Percentiles rank a stretch among this genome's conserved stretches.
phyloP scores from a whole-genome alignment of 441 rosid species.

The Mallotus japonicus region DNA sequence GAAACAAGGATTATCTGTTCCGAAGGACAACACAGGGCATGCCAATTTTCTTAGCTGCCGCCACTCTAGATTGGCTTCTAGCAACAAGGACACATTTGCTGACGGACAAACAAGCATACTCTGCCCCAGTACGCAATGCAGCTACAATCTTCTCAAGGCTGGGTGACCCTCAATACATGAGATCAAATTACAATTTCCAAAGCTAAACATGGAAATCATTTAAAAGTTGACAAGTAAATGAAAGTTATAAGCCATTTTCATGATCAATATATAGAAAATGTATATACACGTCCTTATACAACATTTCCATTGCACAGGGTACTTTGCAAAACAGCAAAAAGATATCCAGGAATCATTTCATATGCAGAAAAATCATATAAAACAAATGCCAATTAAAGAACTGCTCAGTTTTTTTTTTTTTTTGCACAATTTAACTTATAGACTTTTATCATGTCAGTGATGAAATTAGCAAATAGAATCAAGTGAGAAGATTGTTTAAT shows the following conservation, averaged over 20 bases:
- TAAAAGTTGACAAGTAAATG: neutral
- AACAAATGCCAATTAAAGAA: no score
- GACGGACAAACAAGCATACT: slow-evolving; percentile 53
- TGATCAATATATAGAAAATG: neutral
- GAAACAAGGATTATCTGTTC: slow-evolving; percentile 59
- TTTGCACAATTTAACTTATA: no score
- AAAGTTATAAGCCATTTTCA: neutral
- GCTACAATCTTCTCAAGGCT: slow-evolving; percentile 71
- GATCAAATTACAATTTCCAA: slow-evolving; percentile 15
- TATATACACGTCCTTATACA: no score
- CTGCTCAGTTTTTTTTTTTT: no score
- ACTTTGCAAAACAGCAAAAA: no score
- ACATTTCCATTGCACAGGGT: no score
- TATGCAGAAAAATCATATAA: no score
- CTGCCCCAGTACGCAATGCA: slow-evolving; percentile 85
- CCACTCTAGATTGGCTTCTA: slow-evolving; percentile 77
- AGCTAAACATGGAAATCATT: slow-evolving; percentile 4
- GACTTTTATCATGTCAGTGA: no score
- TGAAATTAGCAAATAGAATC: no score
- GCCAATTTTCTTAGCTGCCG: slow-evolving; percentile 71
- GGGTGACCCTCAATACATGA: slow-evolving; percentile 18
- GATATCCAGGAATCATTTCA: no score
- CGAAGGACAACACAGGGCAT: slow-evolving; percentile 83
- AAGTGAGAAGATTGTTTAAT: no score
- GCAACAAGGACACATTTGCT: slow-evolving; percentile 68